Evolutionary conservation across 495 filamentous ascomycete species (phyloP).

Genomic region (Darksidea phi): DNA sequence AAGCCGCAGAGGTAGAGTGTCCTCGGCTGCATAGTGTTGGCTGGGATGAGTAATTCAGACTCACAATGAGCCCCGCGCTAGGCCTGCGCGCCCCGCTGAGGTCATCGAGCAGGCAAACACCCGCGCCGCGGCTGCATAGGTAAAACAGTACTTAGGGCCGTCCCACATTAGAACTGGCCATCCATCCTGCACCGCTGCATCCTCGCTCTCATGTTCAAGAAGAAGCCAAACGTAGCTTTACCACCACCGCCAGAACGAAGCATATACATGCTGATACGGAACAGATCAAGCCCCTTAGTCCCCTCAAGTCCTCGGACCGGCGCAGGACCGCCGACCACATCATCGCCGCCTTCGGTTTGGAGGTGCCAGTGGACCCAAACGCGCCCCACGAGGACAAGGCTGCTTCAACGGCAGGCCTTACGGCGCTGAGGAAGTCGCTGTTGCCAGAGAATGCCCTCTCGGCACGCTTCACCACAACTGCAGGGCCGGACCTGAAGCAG

Average conservation of each 20-base stretch:
- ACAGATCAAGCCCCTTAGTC: slow-evolving; percentile 68
- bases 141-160: neutral
- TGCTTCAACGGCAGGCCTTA: slow-evolving; percentile 48
- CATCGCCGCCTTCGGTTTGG: slow-evolving; percentile 60
- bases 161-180: no score
- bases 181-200: no score
- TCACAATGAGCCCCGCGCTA: neutral
- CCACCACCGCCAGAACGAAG: neutral
- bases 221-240: slow-evolving; percentile 64
- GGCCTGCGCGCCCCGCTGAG: neutral
- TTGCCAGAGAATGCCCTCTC: slow-evolving; percentile 64
- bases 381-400: slow-evolving; percentile 45
- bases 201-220: slow-evolving; percentile 65
- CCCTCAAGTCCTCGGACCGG: slow-evolving; percentile 69
- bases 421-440: slow-evolving; percentile 59
- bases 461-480: slow-evolving; percentile 68
- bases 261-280: neutral
- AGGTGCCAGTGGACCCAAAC: slow-evolving; percentile 44
- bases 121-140: neutral
- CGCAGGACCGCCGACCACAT: slow-evolving; percentile 69
- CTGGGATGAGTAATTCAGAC: neutral
- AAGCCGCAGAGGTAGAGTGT: neutral
- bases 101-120: neutral
- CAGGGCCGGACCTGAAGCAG: slow-evolving; percentile 62
- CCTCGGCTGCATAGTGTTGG: no score